Evolutionary conservation across 1,284 basidiomycete species (phyloP).

Genomic region (Papiliotrema flavescens): DNA sequence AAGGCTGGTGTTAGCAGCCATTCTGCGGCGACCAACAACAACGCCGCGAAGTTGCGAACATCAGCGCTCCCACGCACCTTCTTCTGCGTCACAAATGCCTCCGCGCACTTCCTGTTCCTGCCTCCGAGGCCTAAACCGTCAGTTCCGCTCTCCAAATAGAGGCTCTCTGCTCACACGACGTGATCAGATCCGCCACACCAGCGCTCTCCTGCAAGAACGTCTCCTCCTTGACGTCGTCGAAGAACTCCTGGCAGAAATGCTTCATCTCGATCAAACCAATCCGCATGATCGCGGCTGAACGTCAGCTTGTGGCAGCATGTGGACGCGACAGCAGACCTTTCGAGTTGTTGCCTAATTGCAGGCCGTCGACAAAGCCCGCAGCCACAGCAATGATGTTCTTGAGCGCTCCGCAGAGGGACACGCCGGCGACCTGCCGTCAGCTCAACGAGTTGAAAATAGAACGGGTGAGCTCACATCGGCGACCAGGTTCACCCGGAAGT

Average conservation of each 20-base stretch:
- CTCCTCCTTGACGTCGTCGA: constrained; percentile 53
- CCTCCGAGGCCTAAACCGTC: constrained; percentile 53
- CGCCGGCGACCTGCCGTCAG: constrained; percentile 51
- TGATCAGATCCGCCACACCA: constrained; percentile 59
- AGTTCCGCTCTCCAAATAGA: no score
- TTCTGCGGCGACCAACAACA: no score
- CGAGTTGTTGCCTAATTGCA: constrained; percentile 58
- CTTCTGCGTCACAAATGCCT: constrained; percentile 52
- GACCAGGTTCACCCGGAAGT: constrained; percentile 56
- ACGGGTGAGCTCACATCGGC: constrained; percentile 51
- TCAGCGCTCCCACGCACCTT: constrained; percentile 48
- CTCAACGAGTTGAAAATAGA: neutral
- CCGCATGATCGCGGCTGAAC: constrained; percentile 56
- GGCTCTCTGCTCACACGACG: constrained; percentile 50
- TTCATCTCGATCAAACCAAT: constrained; percentile 55
- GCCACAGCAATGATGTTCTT: constrained; percentile 60
- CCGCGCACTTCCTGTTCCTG: constrained; percentile 53
- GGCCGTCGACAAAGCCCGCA: constrained; percentile 56
- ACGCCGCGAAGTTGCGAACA: no score
- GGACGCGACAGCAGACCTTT: constrained; percentile 47
- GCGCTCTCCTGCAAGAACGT: constrained; percentile 55
- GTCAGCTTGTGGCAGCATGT: neutral
- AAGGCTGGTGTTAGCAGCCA: constrained; percentile 34
- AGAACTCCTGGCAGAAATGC: constrained; percentile 55
- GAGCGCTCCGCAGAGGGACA: constrained; percentile 57